phyloP scores from a whole-genome alignment of 441 rosid genomes.

The Syzygium malaccense region DNA sequence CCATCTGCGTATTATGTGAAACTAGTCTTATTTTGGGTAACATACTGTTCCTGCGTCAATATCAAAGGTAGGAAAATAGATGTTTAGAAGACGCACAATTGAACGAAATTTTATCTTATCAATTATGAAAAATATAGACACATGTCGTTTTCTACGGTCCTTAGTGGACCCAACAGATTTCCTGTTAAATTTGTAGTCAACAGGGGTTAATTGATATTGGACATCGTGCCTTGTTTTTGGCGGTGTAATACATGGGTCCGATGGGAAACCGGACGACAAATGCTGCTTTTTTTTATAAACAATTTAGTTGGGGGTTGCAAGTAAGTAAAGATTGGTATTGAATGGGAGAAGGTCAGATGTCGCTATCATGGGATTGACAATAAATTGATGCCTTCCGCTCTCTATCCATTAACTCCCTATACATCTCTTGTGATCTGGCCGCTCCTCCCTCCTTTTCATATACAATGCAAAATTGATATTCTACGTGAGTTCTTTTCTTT shows the following conservation, averaged over 20 bases:
- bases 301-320: neutral
- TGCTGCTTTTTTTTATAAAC: conserved; percentile 34
- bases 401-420: neutral
- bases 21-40: neutral
- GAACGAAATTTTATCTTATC: neutral
- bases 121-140: neutral
- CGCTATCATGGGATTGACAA: neutral
- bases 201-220: neutral
- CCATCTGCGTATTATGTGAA: neutral
- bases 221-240: neutral
- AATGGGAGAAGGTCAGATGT: conserved; percentile 1
- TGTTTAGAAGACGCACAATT: neutral
- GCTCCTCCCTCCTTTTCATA: neutral
- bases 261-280: neutral
- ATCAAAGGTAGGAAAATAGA: neutral
- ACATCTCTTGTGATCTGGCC: neutral
- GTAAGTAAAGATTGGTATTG: conserved; percentile 11
- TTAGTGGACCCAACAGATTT: neutral
- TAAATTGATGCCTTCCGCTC: neutral
- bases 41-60: neutral
- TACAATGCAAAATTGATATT: neutral
- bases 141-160: neutral
- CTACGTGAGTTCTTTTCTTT: neutral
- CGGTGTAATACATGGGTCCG: neutral
- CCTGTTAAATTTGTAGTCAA: neutral